Evolutionary conservation across 2,329 filamentous ascomycete species (phyloP).

Genomic region (Botrytis byssoidea): DNA sequence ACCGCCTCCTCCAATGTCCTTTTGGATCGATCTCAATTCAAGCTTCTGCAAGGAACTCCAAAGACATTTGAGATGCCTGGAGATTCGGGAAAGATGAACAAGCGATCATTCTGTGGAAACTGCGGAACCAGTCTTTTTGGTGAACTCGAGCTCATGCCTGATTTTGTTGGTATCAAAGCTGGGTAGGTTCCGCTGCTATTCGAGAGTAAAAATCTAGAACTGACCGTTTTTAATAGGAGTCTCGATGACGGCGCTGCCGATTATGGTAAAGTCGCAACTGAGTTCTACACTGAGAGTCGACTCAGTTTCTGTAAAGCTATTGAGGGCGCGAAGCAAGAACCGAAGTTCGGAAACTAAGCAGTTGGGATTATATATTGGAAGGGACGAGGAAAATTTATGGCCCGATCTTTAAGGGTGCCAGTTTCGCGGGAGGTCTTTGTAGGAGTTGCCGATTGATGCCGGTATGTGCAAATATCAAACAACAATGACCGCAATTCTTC

Average conservation of each 20-base stretch:
- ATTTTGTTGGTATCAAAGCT: constrained; percentile 50
- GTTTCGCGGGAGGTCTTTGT: background rate
- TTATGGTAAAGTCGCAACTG: constrained; percentile 47
- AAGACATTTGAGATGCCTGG: constrained; percentile 49
- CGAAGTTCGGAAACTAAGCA: constrained; percentile 21
- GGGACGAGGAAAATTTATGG: background rate
- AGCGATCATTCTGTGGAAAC: constrained; percentile 53
- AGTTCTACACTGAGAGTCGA: constrained; percentile 54
- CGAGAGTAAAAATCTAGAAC: background rate
- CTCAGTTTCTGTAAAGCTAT: constrained; percentile 45
- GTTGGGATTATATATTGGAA: background rate
- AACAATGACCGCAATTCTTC: background rate
- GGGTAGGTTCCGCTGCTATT: constrained; percentile 37
- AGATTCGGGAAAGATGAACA: constrained; percentile 53
- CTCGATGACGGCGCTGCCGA: constrained; percentile 46
- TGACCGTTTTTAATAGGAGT: background rate
- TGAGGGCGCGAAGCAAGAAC: constrained; percentile 50
- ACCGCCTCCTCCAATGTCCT: constrained; percentile 54
- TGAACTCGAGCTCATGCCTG: constrained; percentile 53
- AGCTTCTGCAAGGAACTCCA: constrained; percentile 49
- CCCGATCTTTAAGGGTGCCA: background rate
- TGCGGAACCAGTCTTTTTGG: constrained; percentile 54
- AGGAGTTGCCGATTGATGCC: background rate
- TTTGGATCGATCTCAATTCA: constrained; percentile 48
- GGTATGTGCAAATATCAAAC: no score